Base-by-base conservation (phyloP, 2,329 filamentous ascomycete genomes). In the Aspergillus arachidicola region DNA sequence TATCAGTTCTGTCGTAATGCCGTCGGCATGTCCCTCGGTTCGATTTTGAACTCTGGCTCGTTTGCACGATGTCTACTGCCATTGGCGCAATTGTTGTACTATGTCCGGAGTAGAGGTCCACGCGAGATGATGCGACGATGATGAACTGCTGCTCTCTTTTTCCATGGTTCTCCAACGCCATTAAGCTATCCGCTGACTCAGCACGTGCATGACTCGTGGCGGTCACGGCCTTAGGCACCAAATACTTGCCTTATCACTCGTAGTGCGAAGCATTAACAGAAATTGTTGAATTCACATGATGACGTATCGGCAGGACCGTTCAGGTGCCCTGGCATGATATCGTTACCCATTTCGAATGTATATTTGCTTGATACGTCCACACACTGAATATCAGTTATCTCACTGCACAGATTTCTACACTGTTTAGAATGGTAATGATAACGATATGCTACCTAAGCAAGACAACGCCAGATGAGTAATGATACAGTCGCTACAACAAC, bases 401-500 rank as follows among this genome's bases (percentile, higher is more conserved):
- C 12, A 14, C 23, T 48, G 45, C 16, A 48, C n/a, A 48, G 14
- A 48, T 23, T 48, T 48, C n/a, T 48, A 53, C 7, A 14, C 19
- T 32, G 16, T 53, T 30, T n/a, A 21, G 9, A 38, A 36, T 9
- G 4, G 51, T 16, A 38, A 55, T 38, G 21, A 21, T 38, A 23
- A 38, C n/a, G 30, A 38, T 26, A 19, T 32, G 21, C 26, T n/a
- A 26, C 14, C 45, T 14, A 9, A 48, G 46, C 7, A 38, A 14
- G 48, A 12, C 30, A 59, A 45, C 58, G 26, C 58, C 41, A 16
- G 36, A 26, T 28, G 32, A 41, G 21, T 59, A 53, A 59, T 59
- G 48, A 21, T 59, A 54, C 58, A 59, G 11, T 34, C 50, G 58
- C 48, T 26, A 38, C 16, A 38, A 23, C 34, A 57, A 57, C 43